A percentile compares a stretch with the other conserved stretches of the same genome.
These are phyloP conservation scores for Nicotiana undulata DNA, from an alignment of 257 asterid genomes.

Conservation along the genomic window DNA sequence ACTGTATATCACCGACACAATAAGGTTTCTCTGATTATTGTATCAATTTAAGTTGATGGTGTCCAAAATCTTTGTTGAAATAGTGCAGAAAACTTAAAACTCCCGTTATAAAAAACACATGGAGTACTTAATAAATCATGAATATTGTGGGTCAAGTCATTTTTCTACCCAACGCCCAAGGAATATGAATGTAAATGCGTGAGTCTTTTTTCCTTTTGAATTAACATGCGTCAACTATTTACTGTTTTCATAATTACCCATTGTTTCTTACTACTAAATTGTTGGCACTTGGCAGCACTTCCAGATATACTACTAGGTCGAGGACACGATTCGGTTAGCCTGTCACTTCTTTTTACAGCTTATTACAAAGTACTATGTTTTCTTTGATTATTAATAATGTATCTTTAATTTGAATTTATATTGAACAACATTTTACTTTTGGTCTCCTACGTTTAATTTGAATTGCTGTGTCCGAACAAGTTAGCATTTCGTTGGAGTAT, in stretches of 20 bases:
- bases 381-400: neutral
- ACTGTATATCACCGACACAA: no score
- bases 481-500: neutral
- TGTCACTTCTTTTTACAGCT: neutral
- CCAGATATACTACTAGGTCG: neutral
- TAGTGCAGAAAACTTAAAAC: neutral
- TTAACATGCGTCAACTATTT: neutral
- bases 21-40: no score
- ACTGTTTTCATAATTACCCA: neutral
- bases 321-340: neutral
- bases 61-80: neutral
- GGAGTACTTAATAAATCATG: neutral
- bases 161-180: neutral
- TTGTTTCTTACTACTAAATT: neutral
- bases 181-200: neutral
- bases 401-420: neutral
- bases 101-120: neutral
- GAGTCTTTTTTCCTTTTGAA: neutral
- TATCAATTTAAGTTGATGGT: neutral
- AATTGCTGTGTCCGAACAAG: neutral
- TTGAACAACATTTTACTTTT: neutral
- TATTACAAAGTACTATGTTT: neutral
- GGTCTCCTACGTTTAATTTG: neutral
- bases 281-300: neutral
- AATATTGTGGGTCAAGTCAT: neutral